A percentile compares a stretch with the other conserved stretches of the same genome.
These are phyloP conservation scores for Luffa aegyptiaca DNA, from an alignment of 306 rosid species.

Conservation along the genomic window DNA sequence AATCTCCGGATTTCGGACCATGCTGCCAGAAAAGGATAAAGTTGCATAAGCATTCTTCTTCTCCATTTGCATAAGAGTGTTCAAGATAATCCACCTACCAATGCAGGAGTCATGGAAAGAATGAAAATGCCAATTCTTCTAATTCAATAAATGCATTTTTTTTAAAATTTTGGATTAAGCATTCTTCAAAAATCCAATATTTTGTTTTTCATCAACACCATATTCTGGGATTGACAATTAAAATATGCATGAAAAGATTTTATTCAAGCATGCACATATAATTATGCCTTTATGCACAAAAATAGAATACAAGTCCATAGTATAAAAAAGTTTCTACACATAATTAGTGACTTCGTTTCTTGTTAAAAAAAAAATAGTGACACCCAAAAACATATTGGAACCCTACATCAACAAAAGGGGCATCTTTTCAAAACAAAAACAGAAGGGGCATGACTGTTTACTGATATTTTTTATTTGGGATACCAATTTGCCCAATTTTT, in stretches of 20 bases:
- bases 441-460: background rate
- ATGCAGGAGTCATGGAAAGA: background rate
- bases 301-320: too few species aligned
- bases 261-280: background rate
- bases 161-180: background rate
- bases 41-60: constrained; percentile 47
- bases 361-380: too few species aligned
- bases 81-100: constrained; percentile 36
- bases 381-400: background rate
- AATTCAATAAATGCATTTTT: background rate
- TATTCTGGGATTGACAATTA: background rate
- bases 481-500: background rate
- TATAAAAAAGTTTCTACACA: too few species aligned
- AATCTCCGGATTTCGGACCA: constrained; percentile 42
- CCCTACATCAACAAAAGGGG: background rate
- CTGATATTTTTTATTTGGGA: background rate
- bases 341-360: background rate
- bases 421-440: background rate
- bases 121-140: background rate
- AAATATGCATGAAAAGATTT: background rate
- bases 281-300: background rate
- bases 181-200: background rate
- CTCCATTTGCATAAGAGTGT: constrained; percentile 32
- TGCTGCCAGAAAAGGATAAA: constrained; percentile 45
- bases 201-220: background rate